Percentiles rank a stretch among this genome's conserved stretches.
Evolutionary conservation across 177 flowering plant genomes (phyloP).

Genomic region (Vitis hybrid): DNA sequence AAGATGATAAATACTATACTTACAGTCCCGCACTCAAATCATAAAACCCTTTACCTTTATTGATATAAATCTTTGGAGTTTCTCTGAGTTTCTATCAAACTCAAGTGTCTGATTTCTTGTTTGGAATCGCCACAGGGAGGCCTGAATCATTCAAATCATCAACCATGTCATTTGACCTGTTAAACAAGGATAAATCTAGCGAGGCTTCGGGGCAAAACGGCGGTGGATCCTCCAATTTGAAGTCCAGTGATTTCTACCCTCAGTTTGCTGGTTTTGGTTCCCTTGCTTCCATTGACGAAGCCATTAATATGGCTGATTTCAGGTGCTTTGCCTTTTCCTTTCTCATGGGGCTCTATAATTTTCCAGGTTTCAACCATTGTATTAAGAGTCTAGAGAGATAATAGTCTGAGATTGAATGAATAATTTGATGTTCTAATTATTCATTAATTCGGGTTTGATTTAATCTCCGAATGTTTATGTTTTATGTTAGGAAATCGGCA

Average conservation of each 20-base stretch:
- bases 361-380: no score
- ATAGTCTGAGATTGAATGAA: no score
- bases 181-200: conserved; percentile 13
- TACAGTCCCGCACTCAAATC: no score
- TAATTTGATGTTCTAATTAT: no score
- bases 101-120: no score
- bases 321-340: not conserved
- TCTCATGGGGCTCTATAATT: not conserved
- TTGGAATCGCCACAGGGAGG: conserved; percentile 3
- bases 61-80: no score
- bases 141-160: conserved; percentile 3
- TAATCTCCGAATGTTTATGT: no score
- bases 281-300: not conserved
- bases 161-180: conserved; percentile 15
- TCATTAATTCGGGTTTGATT: no score
- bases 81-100: no score
- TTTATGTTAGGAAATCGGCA: conserved; percentile 10
- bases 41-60: no score
- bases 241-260: conserved; percentile 15
- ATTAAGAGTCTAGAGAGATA: not conserved
- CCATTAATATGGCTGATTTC: not conserved
- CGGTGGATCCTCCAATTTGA: not conserved
- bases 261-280: conserved; percentile 7
- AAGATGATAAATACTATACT: no score
- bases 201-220: conserved; percentile 3